Evolutionary conservation across 106 monocot species (phyloP).

Genomic region (Allium fistulosum): DNA sequence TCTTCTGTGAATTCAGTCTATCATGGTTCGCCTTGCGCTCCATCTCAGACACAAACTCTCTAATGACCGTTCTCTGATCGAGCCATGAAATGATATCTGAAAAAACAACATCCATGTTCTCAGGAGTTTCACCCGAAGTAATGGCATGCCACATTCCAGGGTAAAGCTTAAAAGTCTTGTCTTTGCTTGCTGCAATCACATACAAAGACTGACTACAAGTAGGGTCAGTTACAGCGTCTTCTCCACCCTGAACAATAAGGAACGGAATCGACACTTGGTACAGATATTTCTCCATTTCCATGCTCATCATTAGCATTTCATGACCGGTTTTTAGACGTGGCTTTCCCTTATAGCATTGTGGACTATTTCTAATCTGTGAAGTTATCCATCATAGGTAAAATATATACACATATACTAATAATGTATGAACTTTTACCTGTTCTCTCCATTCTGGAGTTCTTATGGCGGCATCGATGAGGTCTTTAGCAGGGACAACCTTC

Average conservation of each 20-base stretch:
- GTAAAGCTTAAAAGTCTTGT: conserved; percentile 67
- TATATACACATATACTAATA: background rate
- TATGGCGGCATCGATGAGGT: conserved; percentile 38
- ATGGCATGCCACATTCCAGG: conserved; percentile 81
- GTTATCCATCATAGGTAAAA: background rate
- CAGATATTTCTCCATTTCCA: conserved; percentile 54
- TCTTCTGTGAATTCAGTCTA: no score
- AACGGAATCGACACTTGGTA: conserved; percentile 55
- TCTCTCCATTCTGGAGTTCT: conserved; percentile 30
- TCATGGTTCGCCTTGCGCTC: conserved; percentile 21
- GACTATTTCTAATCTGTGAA: conserved; percentile 29
- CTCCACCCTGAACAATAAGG: conserved; percentile 60
- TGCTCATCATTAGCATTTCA: conserved; percentile 53
- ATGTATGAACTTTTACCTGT: conserved; percentile 18
- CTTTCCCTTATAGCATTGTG: conserved; percentile 45
- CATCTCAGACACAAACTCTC: conserved; percentile 5
- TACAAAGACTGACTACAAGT: conserved; percentile 34
- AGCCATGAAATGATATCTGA: conserved; percentile 57
- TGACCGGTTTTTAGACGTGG: conserved; percentile 47
- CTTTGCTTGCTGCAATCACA: conserved; percentile 36
- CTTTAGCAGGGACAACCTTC: conserved; percentile 44
- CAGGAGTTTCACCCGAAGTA: conserved; percentile 54
- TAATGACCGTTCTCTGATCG: conserved; percentile 14
- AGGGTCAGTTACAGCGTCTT: conserved; percentile 62
- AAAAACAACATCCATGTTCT: conserved; percentile 61